A percentile compares a stretch with the other conserved stretches of the same genome.
Evolutionary conservation across 768 basidiomycete species (phyloP).

Genomic region (Rubroboletus satanas): DNA sequence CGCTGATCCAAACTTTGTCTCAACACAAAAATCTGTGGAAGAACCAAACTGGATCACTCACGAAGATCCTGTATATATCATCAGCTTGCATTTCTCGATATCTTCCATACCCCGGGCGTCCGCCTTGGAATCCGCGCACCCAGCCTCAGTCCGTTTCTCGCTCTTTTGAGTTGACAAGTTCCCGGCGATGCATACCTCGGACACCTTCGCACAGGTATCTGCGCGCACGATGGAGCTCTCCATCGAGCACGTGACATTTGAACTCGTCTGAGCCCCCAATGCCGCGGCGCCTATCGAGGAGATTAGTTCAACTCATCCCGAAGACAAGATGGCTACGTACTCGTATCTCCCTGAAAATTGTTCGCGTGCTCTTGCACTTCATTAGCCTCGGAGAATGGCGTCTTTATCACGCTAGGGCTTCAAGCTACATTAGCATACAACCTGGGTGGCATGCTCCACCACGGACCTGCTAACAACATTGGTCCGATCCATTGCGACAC

Average conservation of each 20-base stretch:
- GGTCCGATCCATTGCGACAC: not conserved
- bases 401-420: not conserved
- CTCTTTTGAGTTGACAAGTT: not conserved
- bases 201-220: not conserved
- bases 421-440: not conserved
- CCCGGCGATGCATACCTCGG: not conserved
- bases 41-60: not conserved
- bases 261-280: not conserved
- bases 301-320: not conserved
- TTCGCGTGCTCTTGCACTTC: not conserved
- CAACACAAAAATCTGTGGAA: not conserved
- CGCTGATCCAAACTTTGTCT: not conserved
- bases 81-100: not conserved
- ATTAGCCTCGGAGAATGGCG: not conserved
- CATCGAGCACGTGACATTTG: not conserved
- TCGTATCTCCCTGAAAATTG: not conserved
- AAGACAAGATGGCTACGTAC: not conserved
- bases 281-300: not conserved
- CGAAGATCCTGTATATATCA: not conserved
- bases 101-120: not conserved
- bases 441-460: not conserved
- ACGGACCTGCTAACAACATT: not conserved
- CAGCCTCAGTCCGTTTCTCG: not conserved
- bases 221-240: not conserved
- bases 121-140: not conserved